Percentiles rank a stretch among this genome's conserved stretches.
Evolutionary conservation across 2,329 filamentous ascomycete species (phyloP).

Genomic region (Metarhizium robertsii): DNA sequence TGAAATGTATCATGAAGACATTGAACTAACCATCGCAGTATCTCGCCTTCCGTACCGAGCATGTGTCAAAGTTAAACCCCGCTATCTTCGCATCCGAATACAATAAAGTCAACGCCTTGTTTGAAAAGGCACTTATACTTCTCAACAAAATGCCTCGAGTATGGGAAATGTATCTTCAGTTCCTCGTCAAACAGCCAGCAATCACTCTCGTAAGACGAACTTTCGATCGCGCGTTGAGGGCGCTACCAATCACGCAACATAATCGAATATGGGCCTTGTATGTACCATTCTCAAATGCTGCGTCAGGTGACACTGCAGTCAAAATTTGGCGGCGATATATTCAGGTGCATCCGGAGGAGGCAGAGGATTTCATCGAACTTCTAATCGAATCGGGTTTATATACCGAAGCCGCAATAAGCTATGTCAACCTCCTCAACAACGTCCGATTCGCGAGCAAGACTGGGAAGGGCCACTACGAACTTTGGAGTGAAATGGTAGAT

Average conservation of each 20-base stretch:
- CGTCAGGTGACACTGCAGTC: slow-evolving; percentile 80
- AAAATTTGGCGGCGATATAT: slow-evolving; percentile 94
- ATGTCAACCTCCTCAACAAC: slow-evolving; percentile 88
- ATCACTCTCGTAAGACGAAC: slow-evolving; percentile 78
- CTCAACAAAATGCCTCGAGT: slow-evolving; percentile 98
- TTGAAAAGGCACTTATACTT: slow-evolving; percentile 83
- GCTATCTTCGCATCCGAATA: slow-evolving; percentile 72
- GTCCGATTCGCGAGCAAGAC: slow-evolving; percentile 85
- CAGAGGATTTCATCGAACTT: slow-evolving; percentile 90
- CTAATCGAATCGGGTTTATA: slow-evolving; percentile 73
- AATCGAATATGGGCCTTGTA: slow-evolving; percentile 93
- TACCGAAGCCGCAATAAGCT: slow-evolving; percentile 83
- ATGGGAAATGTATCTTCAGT: slow-evolving; percentile 95
- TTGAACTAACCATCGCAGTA: slow-evolving; percentile 45
- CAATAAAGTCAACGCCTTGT: slow-evolving; percentile 88
- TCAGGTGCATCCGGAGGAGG: slow-evolving; percentile 91
- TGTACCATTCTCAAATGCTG: slow-evolving; percentile 81
- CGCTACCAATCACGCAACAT: slow-evolving; percentile 89
- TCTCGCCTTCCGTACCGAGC: slow-evolving; percentile 72
- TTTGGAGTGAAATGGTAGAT: slow-evolving; percentile 98
- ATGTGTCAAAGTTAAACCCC: slow-evolving; percentile 74
- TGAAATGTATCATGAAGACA: slow-evolving; percentile 1
- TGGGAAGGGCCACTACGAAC: slow-evolving; percentile 87
- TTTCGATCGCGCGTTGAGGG: slow-evolving; percentile 86
- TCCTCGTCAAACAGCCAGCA: slow-evolving; percentile 84